phyloP scores from a whole-genome alignment of 75 land plant genomes.

The Isoetes taiwanensis region DNA sequence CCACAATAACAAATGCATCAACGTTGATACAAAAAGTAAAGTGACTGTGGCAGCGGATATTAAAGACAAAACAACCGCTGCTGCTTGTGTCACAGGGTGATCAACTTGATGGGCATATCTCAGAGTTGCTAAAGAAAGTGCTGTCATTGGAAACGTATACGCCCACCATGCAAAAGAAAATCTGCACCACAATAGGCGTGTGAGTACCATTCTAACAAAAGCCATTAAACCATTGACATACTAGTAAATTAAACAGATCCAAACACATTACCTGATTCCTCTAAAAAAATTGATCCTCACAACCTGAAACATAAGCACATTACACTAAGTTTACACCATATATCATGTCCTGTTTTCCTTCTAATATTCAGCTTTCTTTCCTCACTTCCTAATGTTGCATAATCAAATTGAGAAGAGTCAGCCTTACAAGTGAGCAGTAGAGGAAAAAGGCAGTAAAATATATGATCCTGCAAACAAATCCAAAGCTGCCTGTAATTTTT shows the following conservation, averaged over 20 bases:
- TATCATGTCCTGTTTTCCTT: no score
- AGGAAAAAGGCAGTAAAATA: slow-evolving; percentile 79
- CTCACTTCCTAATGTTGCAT: no score
- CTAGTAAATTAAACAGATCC: neutral
- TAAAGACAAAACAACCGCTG: slow-evolving; percentile 53
- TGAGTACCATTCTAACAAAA: no score
- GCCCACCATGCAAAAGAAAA: slow-evolving; percentile 98
- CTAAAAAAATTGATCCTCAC: slow-evolving; percentile 83
- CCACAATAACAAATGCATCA: slow-evolving; percentile 66
- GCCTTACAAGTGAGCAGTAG: slow-evolving; percentile 41
- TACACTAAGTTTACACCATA: no score
- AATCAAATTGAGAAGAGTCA: no score
- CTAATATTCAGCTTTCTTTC: no score
- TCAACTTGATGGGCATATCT: slow-evolving; percentile 58
- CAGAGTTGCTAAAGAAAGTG: slow-evolving; percentile 62
- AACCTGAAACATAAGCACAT: slow-evolving; percentile 35
- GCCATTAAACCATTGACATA: neutral
- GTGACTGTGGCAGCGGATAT: slow-evolving; percentile 54
- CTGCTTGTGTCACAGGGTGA: slow-evolving; percentile 29
- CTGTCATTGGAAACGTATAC: slow-evolving; percentile 93
- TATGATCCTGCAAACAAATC: slow-evolving; percentile 39
- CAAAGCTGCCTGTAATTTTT: slow-evolving; percentile 55
- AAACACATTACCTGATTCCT: slow-evolving; percentile 41
- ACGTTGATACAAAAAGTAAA: slow-evolving; percentile 40
- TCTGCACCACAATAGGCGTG: no score